Evolutionary conservation across 148 eudicot species (phyloP), one percentile per base, ranked within the genome.

Genomic region (Cornus suecica): DNA sequence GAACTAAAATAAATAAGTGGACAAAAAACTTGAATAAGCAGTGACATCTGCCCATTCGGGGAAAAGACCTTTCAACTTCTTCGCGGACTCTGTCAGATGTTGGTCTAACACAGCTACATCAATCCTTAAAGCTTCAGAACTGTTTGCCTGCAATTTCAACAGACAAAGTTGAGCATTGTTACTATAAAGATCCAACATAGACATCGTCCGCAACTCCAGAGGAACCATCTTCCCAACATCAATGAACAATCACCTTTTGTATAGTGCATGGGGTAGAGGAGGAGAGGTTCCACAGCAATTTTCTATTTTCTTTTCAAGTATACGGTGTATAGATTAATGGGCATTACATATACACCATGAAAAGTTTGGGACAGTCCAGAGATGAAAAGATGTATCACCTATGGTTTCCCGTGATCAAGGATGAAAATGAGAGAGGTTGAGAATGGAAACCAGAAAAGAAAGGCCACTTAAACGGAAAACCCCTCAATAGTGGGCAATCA

Each of bases 21-120:
- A 95, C 84, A 88, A 74, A 79, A 88, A 95, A 74, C 97, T 91
- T 8, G 99, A 83, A 76, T 80, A 93, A 1, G 98, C 84, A 30
- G 78, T 75, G 26, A 93, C 77, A 83, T 95, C 99, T 75, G 83
- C 86, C 99, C 99, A 95, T 64, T 87, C 79, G 14, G 99, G 99
- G 28, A 95, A 95, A 65, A 81, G 84, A 74, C 81, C 83, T 83
- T 87, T 95, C 78, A 95, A 37, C 52, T 83, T 82, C 80, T 79
- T 85, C 10, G 87, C 71, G 28, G 81, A 54, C 34, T 90, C 91
- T 51, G 86, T 58, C 84, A 93, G 72, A 82, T 88, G 78, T 76
- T 89, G 94, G 48, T 95, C 99, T 56, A 95, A 56, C 0, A 91
- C 93, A 71, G 94, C 97, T 69, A 90, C 81, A 75, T 91, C 94